phyloP scores from a whole-genome alignment of 208 protist genomes.

The Acanthamoeba lenticulata region DNA sequence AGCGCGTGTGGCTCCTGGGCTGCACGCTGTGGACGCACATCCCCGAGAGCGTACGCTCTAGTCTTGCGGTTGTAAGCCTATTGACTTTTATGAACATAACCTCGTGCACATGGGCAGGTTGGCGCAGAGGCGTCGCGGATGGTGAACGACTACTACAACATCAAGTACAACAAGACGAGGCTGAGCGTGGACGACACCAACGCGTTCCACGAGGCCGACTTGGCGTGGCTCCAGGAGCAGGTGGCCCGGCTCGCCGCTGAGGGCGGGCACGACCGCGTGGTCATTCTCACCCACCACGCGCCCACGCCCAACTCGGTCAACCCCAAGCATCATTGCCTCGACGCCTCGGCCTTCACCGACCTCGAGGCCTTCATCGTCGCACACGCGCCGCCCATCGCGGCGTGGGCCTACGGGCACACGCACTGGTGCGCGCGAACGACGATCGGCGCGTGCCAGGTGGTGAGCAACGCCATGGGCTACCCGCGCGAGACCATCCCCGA shows the following conservation, averaged over 20 bases:
- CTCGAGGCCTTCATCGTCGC: not conserved
- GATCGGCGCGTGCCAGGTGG: not conserved
- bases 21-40: conserved; percentile 60
- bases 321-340: not conserved
- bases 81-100: not conserved
- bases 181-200: conserved; percentile 59
- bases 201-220: conserved; percentile 20
- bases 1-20: conserved; percentile 8
- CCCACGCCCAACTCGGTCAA: conserved; percentile 28
- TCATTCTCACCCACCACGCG: conserved; percentile 56
- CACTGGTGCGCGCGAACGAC: conserved; percentile 6
- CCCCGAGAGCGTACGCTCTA: not conserved
- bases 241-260: not conserved
- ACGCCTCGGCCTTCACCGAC: not conserved
- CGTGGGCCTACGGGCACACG: conserved; percentile 52
- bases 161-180: conserved; percentile 41
- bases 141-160: conserved; percentile 50
- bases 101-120: not conserved
- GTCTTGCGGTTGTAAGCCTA: not conserved
- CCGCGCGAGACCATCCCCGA: not conserved
- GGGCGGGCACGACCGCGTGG: not conserved
- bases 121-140: not conserved
- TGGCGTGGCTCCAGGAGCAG: not conserved
- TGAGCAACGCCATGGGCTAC: conserved; percentile 60
- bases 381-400: not conserved